These are phyloP conservation scores for Fusarium clavum DNA, from an alignment of 2,329 filamentous ascomycete genomes.

Conservation along the genomic window DNA sequence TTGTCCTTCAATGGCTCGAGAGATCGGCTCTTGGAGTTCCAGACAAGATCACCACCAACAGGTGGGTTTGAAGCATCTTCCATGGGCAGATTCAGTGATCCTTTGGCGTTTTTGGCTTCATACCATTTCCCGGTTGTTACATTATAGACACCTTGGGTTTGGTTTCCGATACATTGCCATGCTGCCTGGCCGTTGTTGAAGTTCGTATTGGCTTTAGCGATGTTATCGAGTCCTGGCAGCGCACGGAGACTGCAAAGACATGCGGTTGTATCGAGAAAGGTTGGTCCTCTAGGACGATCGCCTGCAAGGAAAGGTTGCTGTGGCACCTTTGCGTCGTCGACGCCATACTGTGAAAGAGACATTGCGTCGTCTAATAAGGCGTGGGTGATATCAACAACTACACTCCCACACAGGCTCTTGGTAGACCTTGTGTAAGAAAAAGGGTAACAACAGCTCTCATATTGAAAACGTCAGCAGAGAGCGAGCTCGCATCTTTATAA, in stretches of 20 bases:
- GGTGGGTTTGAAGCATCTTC: conserved; percentile 54
- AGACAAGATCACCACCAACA: conserved; percentile 47
- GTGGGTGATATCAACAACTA: neutral
- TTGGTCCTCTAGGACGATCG: conserved; percentile 48
- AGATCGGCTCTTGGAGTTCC: conserved; percentile 40
- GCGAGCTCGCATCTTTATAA: conserved; percentile 29
- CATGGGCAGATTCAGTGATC: conserved; percentile 45
- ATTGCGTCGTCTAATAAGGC: conserved; percentile 24
- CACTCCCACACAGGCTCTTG: neutral
- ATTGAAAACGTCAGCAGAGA: neutral
- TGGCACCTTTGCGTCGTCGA: conserved; percentile 43
- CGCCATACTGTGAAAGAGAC: conserved; percentile 29
- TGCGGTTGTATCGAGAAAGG: conserved; percentile 55
- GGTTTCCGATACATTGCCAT: conserved; percentile 61
- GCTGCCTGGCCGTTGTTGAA: conserved; percentile 35
- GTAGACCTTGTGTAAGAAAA: neutral
- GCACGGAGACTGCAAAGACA: conserved; percentile 54
- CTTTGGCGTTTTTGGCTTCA: conserved; percentile 45
- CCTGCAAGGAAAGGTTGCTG: conserved; percentile 55
- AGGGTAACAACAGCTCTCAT: neutral
- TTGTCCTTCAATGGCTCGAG: conserved; percentile 46
- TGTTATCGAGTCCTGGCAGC: conserved; percentile 22
- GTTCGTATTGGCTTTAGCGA: conserved; percentile 14
- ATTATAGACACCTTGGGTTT: conserved; percentile 54
- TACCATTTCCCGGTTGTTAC: conserved; percentile 58